Percentiles rank a stretch among this genome's conserved stretches.
Conservation (phyloP, 1,284 basidiomycete species). For the Boletus smithii region DNA sequence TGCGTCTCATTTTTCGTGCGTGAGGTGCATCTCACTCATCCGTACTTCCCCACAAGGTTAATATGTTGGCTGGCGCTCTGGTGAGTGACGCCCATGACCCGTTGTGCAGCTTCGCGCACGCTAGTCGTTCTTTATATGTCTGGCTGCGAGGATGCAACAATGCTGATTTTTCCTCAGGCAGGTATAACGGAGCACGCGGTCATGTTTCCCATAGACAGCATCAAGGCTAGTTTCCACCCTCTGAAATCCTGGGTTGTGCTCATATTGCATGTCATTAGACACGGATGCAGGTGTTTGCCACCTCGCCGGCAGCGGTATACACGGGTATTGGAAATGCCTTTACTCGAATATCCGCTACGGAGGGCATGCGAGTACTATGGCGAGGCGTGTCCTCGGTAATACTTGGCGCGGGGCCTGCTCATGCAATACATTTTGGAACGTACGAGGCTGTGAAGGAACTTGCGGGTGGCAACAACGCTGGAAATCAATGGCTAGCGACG, state of each 20-base stretch:
- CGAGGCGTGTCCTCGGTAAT: slow-evolving; percentile 97
- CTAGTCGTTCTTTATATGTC: background rate
- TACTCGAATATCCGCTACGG: slow-evolving; percentile 86
- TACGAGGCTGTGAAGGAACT: slow-evolving; percentile 95
- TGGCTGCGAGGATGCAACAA: background rate
- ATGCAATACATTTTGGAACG: slow-evolving; percentile 96
- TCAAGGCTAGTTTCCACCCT: slow-evolving; percentile 68
- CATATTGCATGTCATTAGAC: slow-evolving; percentile 54
- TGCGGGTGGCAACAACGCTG: slow-evolving; percentile 77
- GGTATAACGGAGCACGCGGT: slow-evolving; percentile 99
- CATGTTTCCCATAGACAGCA: slow-evolving; percentile 98
- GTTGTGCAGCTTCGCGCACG: slow-evolving; percentile 2
- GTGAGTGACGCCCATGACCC: slow-evolving; percentile 47
- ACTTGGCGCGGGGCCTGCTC: slow-evolving; percentile 95
- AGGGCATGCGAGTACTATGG: slow-evolving; percentile 91
- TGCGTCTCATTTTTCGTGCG: slow-evolving; percentile 35
- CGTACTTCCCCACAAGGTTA: slow-evolving; percentile 56
- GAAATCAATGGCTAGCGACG: slow-evolving; percentile 80
- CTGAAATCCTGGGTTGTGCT: slow-evolving; percentile 1
- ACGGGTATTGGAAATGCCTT: slow-evolving; percentile 88
- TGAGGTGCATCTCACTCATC: slow-evolving; percentile 4
- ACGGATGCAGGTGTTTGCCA: slow-evolving; percentile 95
- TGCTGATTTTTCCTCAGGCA: slow-evolving; percentile 54
- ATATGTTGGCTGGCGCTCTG: slow-evolving; percentile 96
- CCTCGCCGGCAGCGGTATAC: slow-evolving; percentile 81